Conservation (phyloP, 306 rosid species). For the Quercus dentata region DNA sequence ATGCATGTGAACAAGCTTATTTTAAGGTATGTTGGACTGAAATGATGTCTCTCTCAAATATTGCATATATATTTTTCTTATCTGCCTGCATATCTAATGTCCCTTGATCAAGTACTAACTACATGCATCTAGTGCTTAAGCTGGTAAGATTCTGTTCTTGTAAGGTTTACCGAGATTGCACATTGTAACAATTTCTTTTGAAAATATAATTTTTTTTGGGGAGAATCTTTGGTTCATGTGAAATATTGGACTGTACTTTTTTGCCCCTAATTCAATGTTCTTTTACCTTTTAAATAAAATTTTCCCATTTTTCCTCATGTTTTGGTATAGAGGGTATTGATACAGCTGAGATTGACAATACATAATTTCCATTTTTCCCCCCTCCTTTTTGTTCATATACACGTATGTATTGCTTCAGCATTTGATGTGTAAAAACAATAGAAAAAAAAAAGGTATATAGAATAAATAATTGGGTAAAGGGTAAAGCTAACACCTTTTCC, state of each 20-base stretch:
- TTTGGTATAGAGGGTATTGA: too few relatives aligned
- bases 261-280: not conserved
- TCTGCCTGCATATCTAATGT: not conserved
- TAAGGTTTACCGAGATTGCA: not conserved
- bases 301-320: not conserved
- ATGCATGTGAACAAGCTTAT: conserved; percentile 87
- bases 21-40: conserved; percentile 61
- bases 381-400: not conserved
- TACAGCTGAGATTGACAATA: not conserved
- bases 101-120: conserved; percentile 2
- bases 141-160: not conserved
- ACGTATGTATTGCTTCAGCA: not conserved
- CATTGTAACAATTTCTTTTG: not conserved
- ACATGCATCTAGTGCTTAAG: conserved; percentile 4
- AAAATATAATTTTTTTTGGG: not conserved
- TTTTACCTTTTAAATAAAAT: too few relatives aligned
- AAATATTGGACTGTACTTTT: not conserved
- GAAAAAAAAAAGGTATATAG: too few relatives aligned
- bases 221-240: not conserved
- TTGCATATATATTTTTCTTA: not conserved
- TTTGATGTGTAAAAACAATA: not conserved
- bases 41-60: conserved; percentile 4
- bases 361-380: too few relatives aligned
- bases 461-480: not conserved
- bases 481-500: not conserved